Conservation (phyloP, 176 grass and related monocot genomes). For the Phyllostachys edulis region DNA sequence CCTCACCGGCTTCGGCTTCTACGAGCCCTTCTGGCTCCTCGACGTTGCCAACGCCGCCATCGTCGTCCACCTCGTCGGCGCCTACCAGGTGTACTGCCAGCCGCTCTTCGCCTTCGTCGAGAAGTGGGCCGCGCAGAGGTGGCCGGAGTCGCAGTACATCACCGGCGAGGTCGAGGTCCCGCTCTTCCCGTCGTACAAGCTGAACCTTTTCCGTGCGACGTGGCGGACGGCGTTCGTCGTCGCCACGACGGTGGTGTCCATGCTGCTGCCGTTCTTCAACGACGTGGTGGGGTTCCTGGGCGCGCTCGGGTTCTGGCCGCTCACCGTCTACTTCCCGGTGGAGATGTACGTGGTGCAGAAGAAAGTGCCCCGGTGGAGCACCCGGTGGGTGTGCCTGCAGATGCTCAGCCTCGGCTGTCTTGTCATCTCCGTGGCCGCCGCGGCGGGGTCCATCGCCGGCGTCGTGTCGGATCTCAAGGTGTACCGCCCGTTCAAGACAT, state of each 20-base stretch:
- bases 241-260: slow-evolving; percentile 32
- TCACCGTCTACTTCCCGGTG: slow-evolving; percentile 88
- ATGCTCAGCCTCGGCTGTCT: slow-evolving; percentile 72
- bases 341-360: slow-evolving; percentile 77
- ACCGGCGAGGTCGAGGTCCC: slow-evolving; percentile 55
- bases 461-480: slow-evolving; percentile 66
- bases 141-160: slow-evolving; percentile 59
- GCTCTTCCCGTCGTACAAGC: neutral
- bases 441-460: slow-evolving; percentile 71
- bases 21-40: slow-evolving; percentile 73
- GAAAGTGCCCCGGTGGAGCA: slow-evolving; percentile 67
- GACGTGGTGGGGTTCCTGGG: slow-evolving; percentile 59
- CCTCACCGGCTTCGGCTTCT: slow-evolving; percentile 70
- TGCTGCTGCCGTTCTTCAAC: slow-evolving; percentile 63
- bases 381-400: slow-evolving; percentile 71
- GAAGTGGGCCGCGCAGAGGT: slow-evolving; percentile 67
- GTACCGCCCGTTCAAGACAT: slow-evolving; percentile 64
- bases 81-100: slow-evolving; percentile 90
- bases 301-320: slow-evolving; percentile 85
- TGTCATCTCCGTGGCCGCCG: slow-evolving; percentile 58
- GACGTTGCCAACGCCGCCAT: slow-evolving; percentile 69
- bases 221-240: too few relatives aligned
- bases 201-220: too few relatives aligned
- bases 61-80: slow-evolving; percentile 64
- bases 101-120: slow-evolving; percentile 89